These are phyloP conservation scores for Ceratobasidium theobromae DNA, from an alignment of 1,284 basidiomycete species.

Conservation along the genomic window DNA sequence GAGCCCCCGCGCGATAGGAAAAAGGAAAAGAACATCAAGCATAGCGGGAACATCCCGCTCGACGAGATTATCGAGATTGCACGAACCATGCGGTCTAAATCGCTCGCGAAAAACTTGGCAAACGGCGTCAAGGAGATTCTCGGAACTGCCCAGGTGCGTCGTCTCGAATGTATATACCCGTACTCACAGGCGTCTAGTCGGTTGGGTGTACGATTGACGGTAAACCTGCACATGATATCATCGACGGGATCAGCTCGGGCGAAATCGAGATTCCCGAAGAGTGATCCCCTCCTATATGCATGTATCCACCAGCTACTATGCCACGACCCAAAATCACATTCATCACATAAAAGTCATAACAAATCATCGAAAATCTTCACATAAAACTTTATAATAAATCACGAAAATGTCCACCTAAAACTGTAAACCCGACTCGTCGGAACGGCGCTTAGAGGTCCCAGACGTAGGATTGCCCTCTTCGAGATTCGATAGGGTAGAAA, in stretches of 20 bases:
- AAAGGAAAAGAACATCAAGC: slow-evolving; percentile 99
- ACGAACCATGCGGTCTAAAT: slow-evolving; percentile 95
- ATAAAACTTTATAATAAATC: no score
- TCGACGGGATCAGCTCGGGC: slow-evolving; percentile 93
- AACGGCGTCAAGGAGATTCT: slow-evolving; percentile 94
- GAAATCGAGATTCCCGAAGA: slow-evolving; percentile 94
- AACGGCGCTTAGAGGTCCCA: not conserved
- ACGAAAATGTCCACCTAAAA: not conserved
- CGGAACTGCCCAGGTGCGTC: slow-evolving; percentile 77
- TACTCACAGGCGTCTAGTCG: slow-evolving; percentile 43
- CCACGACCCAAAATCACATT: no score
- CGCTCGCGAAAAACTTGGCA: slow-evolving; percentile 88
- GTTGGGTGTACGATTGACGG: slow-evolving; percentile 98
- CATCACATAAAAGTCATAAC: no score
- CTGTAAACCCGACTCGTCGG: not conserved
- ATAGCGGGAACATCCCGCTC: slow-evolving; percentile 91
- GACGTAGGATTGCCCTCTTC: slow-evolving; percentile 12
- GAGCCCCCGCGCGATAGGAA: slow-evolving; percentile 99
- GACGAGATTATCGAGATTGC: slow-evolving; percentile 97
- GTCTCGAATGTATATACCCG: not conserved
- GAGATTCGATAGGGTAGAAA: slow-evolving; percentile 13
- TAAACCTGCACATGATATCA: slow-evolving; percentile 90
- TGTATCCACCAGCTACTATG: slow-evolving; percentile 31
- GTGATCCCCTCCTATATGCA: slow-evolving; percentile 53
- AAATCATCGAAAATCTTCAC: no score